Evolutionary conservation across 73 alveolate genomes (phyloP).

Genomic region (Symbiodinium natans): DNA sequence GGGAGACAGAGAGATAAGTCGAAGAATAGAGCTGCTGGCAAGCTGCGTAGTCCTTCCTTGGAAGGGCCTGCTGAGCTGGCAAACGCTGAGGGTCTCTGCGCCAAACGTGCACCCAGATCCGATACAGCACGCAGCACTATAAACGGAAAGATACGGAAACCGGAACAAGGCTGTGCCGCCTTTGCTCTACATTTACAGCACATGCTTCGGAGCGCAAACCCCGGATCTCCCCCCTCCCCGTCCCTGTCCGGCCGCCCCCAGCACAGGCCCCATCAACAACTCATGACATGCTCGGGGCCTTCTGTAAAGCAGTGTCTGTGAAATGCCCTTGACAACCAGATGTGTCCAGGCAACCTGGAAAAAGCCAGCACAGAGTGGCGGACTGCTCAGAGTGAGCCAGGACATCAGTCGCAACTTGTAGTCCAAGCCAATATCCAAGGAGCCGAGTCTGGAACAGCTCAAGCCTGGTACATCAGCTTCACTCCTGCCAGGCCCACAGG

Average conservation of each 20-base stretch:
- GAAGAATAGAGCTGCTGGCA: neutral
- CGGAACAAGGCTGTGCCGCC: neutral
- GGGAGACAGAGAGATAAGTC: neutral
- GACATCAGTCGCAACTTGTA: too few species aligned
- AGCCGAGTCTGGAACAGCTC: constrained; percentile 7
- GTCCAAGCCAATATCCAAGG: neutral
- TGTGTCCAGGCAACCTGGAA: constrained; percentile 56
- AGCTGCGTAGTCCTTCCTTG: constrained; percentile 54
- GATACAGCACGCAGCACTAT: neutral
- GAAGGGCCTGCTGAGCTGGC: constrained; percentile 85
- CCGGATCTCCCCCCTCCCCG: neutral
- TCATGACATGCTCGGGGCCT: constrained; percentile 5
- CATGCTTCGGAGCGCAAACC: neutral
- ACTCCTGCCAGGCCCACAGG: neutral
- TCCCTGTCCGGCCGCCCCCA: neutral
- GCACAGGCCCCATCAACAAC: neutral
- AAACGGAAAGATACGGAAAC: neutral
- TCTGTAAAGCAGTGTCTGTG: constrained; percentile 45
- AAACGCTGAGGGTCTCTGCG: too few species aligned
- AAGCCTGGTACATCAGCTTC: neutral
- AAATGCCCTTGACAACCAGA: constrained; percentile 64
- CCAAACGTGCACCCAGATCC: neutral
- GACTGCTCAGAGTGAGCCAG: too few species aligned
- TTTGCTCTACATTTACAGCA: neutral
- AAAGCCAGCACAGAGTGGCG: too few species aligned